Base-by-base conservation (phyloP, 2,329 filamentous ascomycete species). In the Fusarium piperis region DNA sequence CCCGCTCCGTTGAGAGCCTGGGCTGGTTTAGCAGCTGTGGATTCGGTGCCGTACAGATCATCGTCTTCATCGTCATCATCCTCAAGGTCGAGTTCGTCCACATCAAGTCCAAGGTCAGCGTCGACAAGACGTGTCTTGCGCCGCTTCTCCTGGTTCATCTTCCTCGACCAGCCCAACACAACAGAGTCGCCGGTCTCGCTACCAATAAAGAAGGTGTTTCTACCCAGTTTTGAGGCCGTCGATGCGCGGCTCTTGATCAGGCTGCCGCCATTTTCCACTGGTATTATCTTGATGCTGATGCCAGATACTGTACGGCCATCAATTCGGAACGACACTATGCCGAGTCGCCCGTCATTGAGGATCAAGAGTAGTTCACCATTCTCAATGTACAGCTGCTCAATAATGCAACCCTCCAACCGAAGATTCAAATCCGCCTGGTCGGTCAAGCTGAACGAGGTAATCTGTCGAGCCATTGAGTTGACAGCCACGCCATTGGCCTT, bases 301-400 rank as follows among this genome's bases (percentile, higher is more conserved):
- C 94, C 94, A 28, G 95, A 97, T 2, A 99, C 94, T 3, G 93
- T 97, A 61, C 96, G 90, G 16, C 97, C 96, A 78, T 98, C 95
- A 67, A 98, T 89, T 61, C 90, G 91, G 83, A 99, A 98, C 16
- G 89, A 91, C 13, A 98, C 81, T 23, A 96, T 87, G 11, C 90
- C 90, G 53, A 97, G 85, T 20, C 88, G 87, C 0, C 96, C 96
- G 74, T 92, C 90, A 62, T 90, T 90, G 28, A 97, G 86, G 8
- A 96, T 88, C 35, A 99, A 85, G n/a, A 99, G 84, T 67, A 98
- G 86, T 77, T 98, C 95, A 2, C 94, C 94, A 30, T 88, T 91
- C 59, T 94, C 92, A 16, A 90, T 86, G 3, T 92, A 93, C 7
- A 99, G 83, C 39, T 92, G 87, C 71, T 97, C 93, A 51, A 98